These are phyloP conservation scores for Aphanomyces cochlioides DNA, from an alignment of 352 stramenopile species.

Conservation along the genomic window DNA sequence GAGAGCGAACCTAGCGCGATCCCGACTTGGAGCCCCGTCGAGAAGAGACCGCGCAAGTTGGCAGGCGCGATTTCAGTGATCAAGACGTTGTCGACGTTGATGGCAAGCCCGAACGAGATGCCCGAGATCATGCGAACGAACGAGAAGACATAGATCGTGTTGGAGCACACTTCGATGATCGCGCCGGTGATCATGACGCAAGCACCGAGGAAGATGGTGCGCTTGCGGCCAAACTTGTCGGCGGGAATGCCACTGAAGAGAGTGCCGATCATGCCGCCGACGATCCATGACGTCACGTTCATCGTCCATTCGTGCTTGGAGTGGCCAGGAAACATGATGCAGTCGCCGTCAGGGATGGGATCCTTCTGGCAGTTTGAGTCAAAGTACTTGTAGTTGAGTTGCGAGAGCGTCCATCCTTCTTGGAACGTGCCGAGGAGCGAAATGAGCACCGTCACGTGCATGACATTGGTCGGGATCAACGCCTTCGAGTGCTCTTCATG, in stretches of 20 bases:
- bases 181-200: conserved; percentile 46
- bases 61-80: conserved; percentile 51
- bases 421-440: conserved; percentile 51
- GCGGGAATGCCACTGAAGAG: conserved; percentile 25
- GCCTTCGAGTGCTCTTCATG: conserved; percentile 27
- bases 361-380: conserved; percentile 28
- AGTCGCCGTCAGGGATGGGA: conserved; percentile 19
- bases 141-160: conserved; percentile 39
- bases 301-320: conserved; percentile 41
- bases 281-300: conserved; percentile 42
- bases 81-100: conserved; percentile 42
- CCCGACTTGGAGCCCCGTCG: conserved; percentile 39
- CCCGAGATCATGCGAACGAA: conserved; percentile 46
- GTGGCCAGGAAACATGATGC: conserved; percentile 42
- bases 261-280: conserved; percentile 29
- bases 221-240: conserved; percentile 43
- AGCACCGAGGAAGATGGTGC: conserved; percentile 40
- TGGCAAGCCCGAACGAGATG: conserved; percentile 48
- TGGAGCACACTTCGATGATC: conserved; percentile 38
- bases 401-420: conserved; percentile 53
- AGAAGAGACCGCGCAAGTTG: conserved; percentile 42
- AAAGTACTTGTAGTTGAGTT: conserved; percentile 63
- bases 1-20: conserved; percentile 46
- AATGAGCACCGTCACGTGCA: conserved; percentile 53
- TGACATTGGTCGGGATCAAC: conserved; percentile 7